phyloP scores from a whole-genome alignment of 2,329 filamentous ascomycete species.

The Scedosporium aurantiacum region DNA sequence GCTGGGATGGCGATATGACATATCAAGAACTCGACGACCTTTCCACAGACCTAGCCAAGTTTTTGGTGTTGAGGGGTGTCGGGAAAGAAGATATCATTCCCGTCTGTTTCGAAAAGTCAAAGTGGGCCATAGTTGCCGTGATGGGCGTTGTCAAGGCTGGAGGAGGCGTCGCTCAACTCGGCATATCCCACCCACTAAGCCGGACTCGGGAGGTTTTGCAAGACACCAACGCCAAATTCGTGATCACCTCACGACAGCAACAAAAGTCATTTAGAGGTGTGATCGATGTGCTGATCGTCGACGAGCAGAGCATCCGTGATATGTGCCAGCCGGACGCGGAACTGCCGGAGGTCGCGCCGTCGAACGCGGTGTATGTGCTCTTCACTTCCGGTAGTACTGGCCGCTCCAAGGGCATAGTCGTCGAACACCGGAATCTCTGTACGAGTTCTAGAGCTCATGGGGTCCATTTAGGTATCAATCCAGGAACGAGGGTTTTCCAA shows the following conservation, averaged over 20 bases:
- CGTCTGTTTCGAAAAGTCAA: slow-evolving; percentile 8
- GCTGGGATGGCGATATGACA: slow-evolving; percentile 2
- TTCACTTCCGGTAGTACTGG: slow-evolving; percentile 18
- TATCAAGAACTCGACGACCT: neutral
- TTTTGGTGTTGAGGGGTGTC: neutral
- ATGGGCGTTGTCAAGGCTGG: slow-evolving; percentile 13
- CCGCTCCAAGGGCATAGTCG: slow-evolving; percentile 14
- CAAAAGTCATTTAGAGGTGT: too few relatives aligned
- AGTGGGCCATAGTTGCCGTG: slow-evolving; percentile 12
- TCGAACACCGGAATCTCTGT: slow-evolving; percentile 10
- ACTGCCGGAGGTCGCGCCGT: neutral
- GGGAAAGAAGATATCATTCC: neutral
- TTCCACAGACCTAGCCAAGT: neutral
- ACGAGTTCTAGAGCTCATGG: slow-evolving; percentile 2
- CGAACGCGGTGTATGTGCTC: slow-evolving; percentile 11
- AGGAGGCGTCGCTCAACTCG: slow-evolving; percentile 11
- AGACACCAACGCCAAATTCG: slow-evolving; percentile 9
- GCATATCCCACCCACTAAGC: slow-evolving; percentile 8
- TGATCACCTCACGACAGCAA: neutral
- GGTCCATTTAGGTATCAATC: neutral
- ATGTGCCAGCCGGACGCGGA: too few relatives aligned
- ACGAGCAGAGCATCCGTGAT: too few relatives aligned
- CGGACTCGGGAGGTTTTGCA: slow-evolving; percentile 9
- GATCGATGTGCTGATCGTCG: too few relatives aligned
- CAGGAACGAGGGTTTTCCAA: slow-evolving; percentile 6